Conservation (phyloP, 208 protist species). For the Wallacemonas collosoma region DNA sequence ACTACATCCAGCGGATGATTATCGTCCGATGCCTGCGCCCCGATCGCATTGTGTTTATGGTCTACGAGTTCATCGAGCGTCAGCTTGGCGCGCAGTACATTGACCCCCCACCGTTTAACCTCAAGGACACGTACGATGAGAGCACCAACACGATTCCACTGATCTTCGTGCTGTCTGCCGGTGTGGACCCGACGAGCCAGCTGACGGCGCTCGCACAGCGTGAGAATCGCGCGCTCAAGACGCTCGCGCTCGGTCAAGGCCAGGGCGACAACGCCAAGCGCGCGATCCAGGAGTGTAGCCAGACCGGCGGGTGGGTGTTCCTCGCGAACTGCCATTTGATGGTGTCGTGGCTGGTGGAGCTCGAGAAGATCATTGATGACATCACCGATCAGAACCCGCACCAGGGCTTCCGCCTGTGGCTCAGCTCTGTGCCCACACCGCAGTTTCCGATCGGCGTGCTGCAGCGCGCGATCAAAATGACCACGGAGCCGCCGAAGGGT, state of each 20-base stretch:
- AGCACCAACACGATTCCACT: constrained; percentile 94
- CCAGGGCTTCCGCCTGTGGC: constrained; percentile 98
- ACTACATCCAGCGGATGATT: constrained; percentile 97
- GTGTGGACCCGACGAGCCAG: constrained; percentile 97
- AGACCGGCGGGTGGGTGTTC: constrained; percentile 97
- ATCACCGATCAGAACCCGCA: constrained; percentile 90
- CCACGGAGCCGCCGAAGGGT: constrained; percentile 98
- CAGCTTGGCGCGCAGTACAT: constrained; percentile 96
- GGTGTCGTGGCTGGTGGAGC: constrained; percentile 95
- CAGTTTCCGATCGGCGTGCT: constrained; percentile 97
- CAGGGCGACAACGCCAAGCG: constrained; percentile 95
- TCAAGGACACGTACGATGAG: constrained; percentile 94
- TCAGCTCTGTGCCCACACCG: constrained; percentile 97
- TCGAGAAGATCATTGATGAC: constrained; percentile 98
- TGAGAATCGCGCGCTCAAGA: constrained; percentile 84
- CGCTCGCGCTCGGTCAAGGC: constrained; percentile 97
- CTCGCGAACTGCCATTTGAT: constrained; percentile 99
- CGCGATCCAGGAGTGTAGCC: constrained; percentile 92
- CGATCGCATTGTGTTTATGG: constrained; percentile 97
- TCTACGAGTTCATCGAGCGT: constrained; percentile 95
- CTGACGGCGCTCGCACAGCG: constrained; percentile 91
- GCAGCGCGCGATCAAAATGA: constrained; percentile 98
- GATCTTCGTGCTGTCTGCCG: constrained; percentile 98
- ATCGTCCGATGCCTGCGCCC: constrained; percentile 97
- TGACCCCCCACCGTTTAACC: constrained; percentile 96